Conservation (phyloP, 75 land plant genomes). For the Selaginella tamariscina region DNA sequence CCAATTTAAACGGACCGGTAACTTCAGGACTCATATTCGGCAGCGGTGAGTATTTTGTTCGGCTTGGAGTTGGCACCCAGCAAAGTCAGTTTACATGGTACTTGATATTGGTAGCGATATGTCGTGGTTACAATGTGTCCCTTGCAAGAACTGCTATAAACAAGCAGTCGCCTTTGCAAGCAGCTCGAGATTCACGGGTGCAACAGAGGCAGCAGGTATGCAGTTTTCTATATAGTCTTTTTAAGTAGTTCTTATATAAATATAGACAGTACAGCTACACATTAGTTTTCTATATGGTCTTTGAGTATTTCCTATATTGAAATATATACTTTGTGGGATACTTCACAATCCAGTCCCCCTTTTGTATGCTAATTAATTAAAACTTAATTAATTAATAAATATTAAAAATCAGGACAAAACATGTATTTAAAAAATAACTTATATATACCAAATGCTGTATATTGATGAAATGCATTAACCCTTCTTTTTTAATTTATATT, state of each 20-base stretch:
- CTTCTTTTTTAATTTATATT: too few relatives aligned
- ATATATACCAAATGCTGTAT: too few relatives aligned
- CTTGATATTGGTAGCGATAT: not conserved
- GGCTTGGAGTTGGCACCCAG: not conserved
- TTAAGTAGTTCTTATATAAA: not conserved
- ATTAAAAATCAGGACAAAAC: too few relatives aligned
- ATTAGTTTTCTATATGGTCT: too few relatives aligned
- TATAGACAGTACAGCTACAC: not conserved
- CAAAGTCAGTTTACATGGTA: not conserved
- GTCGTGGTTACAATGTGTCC: constrained; percentile 28
- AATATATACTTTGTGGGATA: too few relatives aligned
- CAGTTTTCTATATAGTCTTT: too few relatives aligned
- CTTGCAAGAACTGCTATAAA: constrained; percentile 14
- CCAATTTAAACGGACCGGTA: not conserved
- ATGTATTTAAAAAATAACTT: too few relatives aligned
- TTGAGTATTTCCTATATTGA: too few relatives aligned
- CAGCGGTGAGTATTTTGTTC: not conserved
- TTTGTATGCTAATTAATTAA: too few relatives aligned
- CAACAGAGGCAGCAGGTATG: not conserved
- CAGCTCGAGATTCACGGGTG: constrained; percentile 5
- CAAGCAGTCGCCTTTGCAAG: constrained; percentile 6
- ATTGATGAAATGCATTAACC: too few relatives aligned
- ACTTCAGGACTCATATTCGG: not conserved
- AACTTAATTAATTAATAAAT: too few relatives aligned
- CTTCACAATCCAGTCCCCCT: too few relatives aligned